Evolutionary conservation across 2,329 filamentous ascomycete genomes (phyloP).

Genomic region (Ophiostoma perfectum): DNA sequence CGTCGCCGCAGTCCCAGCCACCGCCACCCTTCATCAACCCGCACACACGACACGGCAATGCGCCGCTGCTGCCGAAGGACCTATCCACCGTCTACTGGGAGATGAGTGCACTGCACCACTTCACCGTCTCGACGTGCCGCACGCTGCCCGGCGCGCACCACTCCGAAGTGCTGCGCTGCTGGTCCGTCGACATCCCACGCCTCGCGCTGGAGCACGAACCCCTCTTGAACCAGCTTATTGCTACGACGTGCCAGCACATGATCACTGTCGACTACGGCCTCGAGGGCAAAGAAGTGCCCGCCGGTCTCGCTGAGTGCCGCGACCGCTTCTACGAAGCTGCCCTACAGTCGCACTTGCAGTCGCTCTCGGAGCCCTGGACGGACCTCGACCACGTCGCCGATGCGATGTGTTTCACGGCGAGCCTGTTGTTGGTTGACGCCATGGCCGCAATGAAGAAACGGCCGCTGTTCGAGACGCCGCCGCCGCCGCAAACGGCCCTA

Average conservation of each 20-base stretch:
- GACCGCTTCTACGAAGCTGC: constrained; percentile 3
- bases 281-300: constrained; percentile 15
- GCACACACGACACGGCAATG: background rate
- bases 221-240: constrained; percentile 28
- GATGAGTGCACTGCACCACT: constrained; percentile 29
- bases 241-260: constrained; percentile 27
- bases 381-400: background rate
- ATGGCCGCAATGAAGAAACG: background rate
- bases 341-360: background rate
- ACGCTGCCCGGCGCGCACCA: constrained; percentile 27
- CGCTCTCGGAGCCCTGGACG: background rate
- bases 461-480: background rate
- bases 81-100: constrained; percentile 26
- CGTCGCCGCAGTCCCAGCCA: background rate
- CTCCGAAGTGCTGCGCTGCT: constrained; percentile 24
- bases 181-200: constrained; percentile 26
- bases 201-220: constrained; percentile 28
- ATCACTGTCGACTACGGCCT: constrained; percentile 21
- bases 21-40: background rate
- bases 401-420: background rate
- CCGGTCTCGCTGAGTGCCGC: background rate
- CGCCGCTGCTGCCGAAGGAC: background rate
- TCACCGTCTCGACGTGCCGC: constrained; percentile 24
- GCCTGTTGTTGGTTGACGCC: background rate
- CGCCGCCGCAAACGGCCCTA: background rate